phyloP scores from a whole-genome alignment of 352 stramenopile genomes.

The Phytophthora pinifolia region DNA sequence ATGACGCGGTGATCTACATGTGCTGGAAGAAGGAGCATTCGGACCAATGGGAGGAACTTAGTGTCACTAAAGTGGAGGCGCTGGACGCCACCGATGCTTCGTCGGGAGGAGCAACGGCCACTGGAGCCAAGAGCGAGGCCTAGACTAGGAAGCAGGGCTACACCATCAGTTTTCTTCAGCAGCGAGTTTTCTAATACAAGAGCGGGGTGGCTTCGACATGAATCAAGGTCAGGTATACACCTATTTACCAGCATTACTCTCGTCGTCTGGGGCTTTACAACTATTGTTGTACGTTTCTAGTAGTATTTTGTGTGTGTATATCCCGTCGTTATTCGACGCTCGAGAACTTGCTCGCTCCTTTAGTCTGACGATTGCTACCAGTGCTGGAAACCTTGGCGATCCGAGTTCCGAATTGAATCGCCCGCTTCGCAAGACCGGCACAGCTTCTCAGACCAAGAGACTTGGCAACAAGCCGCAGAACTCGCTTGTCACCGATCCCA shows the following conservation, averaged over 20 bases:
- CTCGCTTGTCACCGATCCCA: slow-evolving; percentile 91
- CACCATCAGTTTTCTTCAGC: too few relatives aligned
- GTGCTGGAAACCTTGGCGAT: slow-evolving; percentile 91
- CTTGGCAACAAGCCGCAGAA: slow-evolving; percentile 81
- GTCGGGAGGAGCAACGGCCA: slow-evolving; percentile 4
- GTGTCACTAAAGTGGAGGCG: slow-evolving; percentile 63
- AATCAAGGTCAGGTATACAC: too few relatives aligned
- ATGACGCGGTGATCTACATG: slow-evolving; percentile 85
- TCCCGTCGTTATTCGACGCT: slow-evolving; percentile 2
- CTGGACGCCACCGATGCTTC: slow-evolving; percentile 28
- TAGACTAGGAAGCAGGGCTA: not conserved
- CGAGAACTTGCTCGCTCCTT: slow-evolving; percentile 42
- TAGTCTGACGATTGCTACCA: slow-evolving; percentile 53
- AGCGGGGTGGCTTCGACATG: too few relatives aligned
- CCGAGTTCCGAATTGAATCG: slow-evolving; percentile 94
- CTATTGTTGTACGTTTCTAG: too few relatives aligned
- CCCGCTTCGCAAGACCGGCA: slow-evolving; percentile 87
- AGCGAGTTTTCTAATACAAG: too few relatives aligned
- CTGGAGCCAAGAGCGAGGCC: slow-evolving; percentile 16
- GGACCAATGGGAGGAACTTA: slow-evolving; percentile 80
- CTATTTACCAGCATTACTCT: too few relatives aligned
- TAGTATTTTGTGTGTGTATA: too few relatives aligned
- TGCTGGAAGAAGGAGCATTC: slow-evolving; percentile 90
- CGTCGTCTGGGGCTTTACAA: too few relatives aligned
- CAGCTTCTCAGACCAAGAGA: slow-evolving; percentile 67